These are phyloP conservation scores for Yarrowia sp. DNA, from an alignment of 805 yeast species.

Conservation along the genomic window DNA sequence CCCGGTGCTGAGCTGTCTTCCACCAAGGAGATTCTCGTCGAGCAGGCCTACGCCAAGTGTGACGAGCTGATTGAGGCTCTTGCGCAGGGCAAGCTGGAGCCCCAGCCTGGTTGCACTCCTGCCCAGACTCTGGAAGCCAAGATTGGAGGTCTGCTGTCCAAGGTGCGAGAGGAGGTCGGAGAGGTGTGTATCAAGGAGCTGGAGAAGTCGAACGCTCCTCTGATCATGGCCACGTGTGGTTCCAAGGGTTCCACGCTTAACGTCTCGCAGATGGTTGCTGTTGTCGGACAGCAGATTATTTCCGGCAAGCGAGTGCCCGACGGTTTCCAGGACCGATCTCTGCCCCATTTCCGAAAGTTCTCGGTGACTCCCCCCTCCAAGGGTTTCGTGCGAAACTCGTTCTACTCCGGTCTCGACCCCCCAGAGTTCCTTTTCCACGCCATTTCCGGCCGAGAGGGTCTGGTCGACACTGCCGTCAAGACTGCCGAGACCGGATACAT, in stretches of 20 bases:
- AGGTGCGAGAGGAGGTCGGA: conserved; percentile 98
- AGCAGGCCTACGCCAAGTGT: conserved; percentile 84
- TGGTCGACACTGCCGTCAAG: conserved; percentile 98
- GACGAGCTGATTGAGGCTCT: conserved; percentile 80
- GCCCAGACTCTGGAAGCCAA: conserved; percentile 98
- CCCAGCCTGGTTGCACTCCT: conserved; percentile 98
- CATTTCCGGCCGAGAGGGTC: conserved; percentile 98
- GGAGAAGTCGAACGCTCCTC: conserved; percentile 88
- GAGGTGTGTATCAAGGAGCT: conserved; percentile 93
- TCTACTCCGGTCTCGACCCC: conserved; percentile 89
- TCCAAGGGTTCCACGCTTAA: conserved; percentile 97
- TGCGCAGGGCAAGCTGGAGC: conserved; percentile 84
- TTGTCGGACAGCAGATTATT: conserved; percentile 98
- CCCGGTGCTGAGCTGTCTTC: conserved; percentile 76
- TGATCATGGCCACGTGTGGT: conserved; percentile 99
- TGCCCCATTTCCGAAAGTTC: conserved; percentile 94
- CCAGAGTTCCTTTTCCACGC: conserved; percentile 98
- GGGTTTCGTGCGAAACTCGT: conserved; percentile 96
- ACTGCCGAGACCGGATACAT: conserved; percentile 99
- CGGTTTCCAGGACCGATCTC: conserved; percentile 98
- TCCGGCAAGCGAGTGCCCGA: conserved; percentile 99
- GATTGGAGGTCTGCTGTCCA: conserved; percentile 92
- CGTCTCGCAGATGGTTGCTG: conserved; percentile 99
- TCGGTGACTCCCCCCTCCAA: conserved; percentile 97
- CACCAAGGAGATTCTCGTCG: conserved; percentile 85